A percentile compares a stretch with the other conserved stretches of the same genome.
Conservation (phyloP, 768 basidiomycete genomes). For the Podaxis carcinomalis region DNA sequence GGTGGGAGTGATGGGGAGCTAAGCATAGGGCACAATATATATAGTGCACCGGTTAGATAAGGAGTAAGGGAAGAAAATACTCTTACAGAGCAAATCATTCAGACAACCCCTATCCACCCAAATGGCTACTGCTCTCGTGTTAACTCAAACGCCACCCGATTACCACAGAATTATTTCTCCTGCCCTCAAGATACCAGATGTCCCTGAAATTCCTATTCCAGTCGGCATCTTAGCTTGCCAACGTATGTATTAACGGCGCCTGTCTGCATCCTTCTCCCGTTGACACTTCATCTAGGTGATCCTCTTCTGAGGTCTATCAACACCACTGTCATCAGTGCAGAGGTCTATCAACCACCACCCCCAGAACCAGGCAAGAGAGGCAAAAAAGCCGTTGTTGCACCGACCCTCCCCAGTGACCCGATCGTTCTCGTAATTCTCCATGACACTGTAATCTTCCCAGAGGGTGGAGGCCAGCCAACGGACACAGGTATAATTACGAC, state of each 20-base stretch:
- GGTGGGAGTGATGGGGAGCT: conserved; percentile 8
- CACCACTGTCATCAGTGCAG: conserved; percentile 52
- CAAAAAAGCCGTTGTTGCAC: conserved; percentile 52
- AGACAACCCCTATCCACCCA: conserved; percentile 6
- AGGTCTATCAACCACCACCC: conserved; percentile 37
- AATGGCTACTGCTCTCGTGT: conserved; percentile 40
- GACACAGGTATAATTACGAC: conserved; percentile 57
- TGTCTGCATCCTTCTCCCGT: neutral
- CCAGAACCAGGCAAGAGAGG: conserved; percentile 40
- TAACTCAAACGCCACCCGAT: conserved; percentile 42
- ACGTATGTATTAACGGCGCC: conserved; percentile 35
- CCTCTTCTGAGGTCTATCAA: conserved; percentile 58
- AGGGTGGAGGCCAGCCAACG: conserved; percentile 78
- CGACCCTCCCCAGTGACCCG: conserved; percentile 37
- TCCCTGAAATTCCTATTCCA: conserved; percentile 49
- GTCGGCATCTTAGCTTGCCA: conserved; percentile 80
- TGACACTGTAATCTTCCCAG: conserved; percentile 79
- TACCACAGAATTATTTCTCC: conserved; percentile 67
- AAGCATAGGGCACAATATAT: neutral
- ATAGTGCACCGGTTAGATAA: neutral
- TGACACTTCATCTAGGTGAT: conserved; percentile 44
- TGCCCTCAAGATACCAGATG: conserved; percentile 49
- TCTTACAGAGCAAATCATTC: neutral
- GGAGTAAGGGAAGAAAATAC: neutral
- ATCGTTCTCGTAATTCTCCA: conserved; percentile 65